These are phyloP conservation scores for Verbascum thapsus DNA, from an alignment of 257 asterid genomes.

Conservation along the genomic window DNA sequence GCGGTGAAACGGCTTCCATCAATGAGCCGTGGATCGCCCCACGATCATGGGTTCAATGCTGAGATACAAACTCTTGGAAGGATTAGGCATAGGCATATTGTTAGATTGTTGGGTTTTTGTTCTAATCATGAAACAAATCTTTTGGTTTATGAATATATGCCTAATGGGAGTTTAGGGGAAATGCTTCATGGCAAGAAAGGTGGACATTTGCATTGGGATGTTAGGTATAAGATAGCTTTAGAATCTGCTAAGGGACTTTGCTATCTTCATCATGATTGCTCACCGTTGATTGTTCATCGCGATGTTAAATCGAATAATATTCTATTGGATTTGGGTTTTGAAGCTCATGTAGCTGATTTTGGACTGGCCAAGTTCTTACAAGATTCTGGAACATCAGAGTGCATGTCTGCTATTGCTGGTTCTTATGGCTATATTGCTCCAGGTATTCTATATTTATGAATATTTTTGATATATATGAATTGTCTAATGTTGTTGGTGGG, in stretches of 20 bases:
- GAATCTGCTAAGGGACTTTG: constrained; percentile 86
- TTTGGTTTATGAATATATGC: constrained; percentile 81
- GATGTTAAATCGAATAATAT: constrained; percentile 84
- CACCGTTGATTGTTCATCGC: constrained; percentile 78
- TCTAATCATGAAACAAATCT: constrained; percentile 82
- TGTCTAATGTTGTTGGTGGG: neutral
- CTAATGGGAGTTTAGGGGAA: constrained; percentile 85
- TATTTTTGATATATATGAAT: neutral
- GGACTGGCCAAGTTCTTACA: constrained; percentile 91
- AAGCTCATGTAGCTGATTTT: constrained; percentile 89
- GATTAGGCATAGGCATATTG: constrained; percentile 82
- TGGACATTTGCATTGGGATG: constrained; percentile 80
- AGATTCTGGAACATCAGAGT: constrained; percentile 76
- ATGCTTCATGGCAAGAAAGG: constrained; percentile 86
- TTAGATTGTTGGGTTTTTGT: constrained; percentile 72
- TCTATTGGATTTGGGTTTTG: constrained; percentile 63
- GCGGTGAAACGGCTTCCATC: constrained; percentile 77
- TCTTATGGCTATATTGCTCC: constrained; percentile 92
- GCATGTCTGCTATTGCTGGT: constrained; percentile 92
- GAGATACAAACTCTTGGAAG: constrained; percentile 87
- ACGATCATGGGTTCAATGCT: constrained; percentile 87
- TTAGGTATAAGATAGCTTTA: constrained; percentile 71
- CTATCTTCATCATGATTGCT: constrained; percentile 89
- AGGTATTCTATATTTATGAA: constrained; percentile 43
- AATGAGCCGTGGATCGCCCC: constrained; percentile 76